Evolutionary conservation across 2,329 filamentous ascomycete genomes (phyloP), one percentile per base, ranked within the genome.

Genomic region (Plectosphaerella plurivora): DNA sequence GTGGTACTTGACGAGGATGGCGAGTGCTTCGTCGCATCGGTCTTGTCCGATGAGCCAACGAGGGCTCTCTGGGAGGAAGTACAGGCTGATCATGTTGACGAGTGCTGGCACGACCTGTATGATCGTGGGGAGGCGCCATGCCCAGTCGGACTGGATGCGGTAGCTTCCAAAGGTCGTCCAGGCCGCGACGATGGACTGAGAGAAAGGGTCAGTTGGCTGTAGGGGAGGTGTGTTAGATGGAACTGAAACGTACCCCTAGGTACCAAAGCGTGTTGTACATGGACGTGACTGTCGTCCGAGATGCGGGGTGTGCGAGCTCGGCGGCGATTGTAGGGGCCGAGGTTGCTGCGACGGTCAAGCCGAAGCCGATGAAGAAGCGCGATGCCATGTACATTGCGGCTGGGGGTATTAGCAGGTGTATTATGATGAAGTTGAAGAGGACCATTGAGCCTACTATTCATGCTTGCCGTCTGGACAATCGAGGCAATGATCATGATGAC

Each of bases 331-430:
- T 60, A 1, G 68, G 65, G 1, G 61, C 62, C 0, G 66, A 61
- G 5, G 65, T 65, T 3, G 60, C 58, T 1, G 64, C 56, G 20
- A 71, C 61, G 33, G 55, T 58, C 3, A 83, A 81, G 36, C 83
- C 83, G 52, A 81, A 79, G 6, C 78, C 78, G 18, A 82, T 70
- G 20, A 81, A 59, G 60, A 82, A 81, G 20, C 79, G 70, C 5
- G 78, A 77, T 6, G 69, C 79, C 65, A 85, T 79, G 64, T 85
- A 84, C 53, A 44, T 44, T 12, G 41, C 41, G 16, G 18, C 41
- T 44, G 16, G 2, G 14, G 7, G 10, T 14, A n/a, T 39, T 14
- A 39, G 16, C 37, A 39, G 3, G 15, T n/a, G n/a, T 16, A 8
- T n/a, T n/a, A 8, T 37, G 37, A 39, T 5, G 28, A 33, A 33